Percentiles rank a stretch among this genome's conserved stretches.
Conservation (phyloP, 768 basidiomycete genomes). For the Xerocomellus dryophilus region DNA sequence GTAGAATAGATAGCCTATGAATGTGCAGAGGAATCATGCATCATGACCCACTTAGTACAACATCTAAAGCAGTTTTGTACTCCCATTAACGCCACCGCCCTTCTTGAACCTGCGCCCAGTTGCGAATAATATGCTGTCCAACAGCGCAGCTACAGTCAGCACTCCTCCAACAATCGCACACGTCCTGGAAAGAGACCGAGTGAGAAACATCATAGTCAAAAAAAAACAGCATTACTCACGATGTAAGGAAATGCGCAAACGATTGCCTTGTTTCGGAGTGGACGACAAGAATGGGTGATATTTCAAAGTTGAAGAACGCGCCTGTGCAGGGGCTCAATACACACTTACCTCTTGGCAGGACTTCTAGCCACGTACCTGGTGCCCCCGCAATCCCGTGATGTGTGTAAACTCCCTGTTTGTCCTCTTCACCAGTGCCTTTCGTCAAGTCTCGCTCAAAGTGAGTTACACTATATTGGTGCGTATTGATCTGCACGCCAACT, state of each 20-base stretch:
- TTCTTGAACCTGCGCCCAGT: constrained; percentile 75
- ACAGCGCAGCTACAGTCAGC: constrained; percentile 84
- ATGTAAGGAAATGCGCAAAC: constrained; percentile 97
- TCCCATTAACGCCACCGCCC: constrained; percentile 33
- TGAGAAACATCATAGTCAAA: neutral
- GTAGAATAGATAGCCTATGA: constrained; percentile 17
- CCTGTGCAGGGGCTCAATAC: constrained; percentile 38
- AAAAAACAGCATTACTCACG: constrained; percentile 52
- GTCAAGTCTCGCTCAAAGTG: constrained; percentile 91
- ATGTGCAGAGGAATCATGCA: constrained; percentile 5
- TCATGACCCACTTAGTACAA: constrained; percentile 7
- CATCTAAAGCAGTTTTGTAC: constrained; percentile 33
- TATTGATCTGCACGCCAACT: constrained; percentile 54
- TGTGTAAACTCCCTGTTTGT: constrained; percentile 62
- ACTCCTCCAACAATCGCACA: constrained; percentile 98
- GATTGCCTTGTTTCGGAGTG: constrained; percentile 90
- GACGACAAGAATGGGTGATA: constrained; percentile 92
- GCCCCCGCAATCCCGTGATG: constrained; percentile 73
- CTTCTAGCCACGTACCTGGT: constrained; percentile 44
- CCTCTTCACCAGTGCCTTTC: constrained; percentile 57
- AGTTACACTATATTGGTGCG: constrained; percentile 94
- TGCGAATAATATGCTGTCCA: constrained; percentile 86
- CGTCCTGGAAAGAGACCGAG: constrained; percentile 50
- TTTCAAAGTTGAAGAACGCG: constrained; percentile 92
- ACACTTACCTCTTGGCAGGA: neutral